Evolutionary conservation across 176 grass and related monocot species (phyloP).

Genomic region (Musa beccarii): DNA sequence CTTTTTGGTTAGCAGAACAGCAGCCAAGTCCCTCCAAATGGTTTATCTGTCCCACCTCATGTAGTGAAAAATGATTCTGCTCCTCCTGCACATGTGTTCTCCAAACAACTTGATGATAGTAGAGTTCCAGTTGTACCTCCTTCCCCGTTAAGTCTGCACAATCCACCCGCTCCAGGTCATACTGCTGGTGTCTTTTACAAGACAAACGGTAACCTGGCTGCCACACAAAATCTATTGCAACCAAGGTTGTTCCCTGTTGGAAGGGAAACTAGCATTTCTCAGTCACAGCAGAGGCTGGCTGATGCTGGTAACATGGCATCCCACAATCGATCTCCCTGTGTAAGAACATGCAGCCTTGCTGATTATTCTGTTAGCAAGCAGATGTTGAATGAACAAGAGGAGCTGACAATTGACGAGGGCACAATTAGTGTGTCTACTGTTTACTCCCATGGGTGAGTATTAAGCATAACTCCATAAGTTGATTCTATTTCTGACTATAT

Average conservation of each 20-base stretch:
- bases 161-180: conserved; percentile 14
- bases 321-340: conserved; percentile 29
- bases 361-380: conserved; percentile 19
- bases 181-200: conserved; percentile 12
- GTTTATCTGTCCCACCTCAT: conserved; percentile 10
- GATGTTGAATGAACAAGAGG: conserved; percentile 25
- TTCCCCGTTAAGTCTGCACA: conserved; percentile 26
- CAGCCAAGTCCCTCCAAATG: conserved; percentile 11
- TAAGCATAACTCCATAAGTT: background rate
- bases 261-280: conserved; percentile 10
- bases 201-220: background rate
- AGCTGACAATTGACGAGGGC: conserved; percentile 12
- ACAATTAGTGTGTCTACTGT: conserved; percentile 36
- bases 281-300: background rate
- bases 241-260: background rate
- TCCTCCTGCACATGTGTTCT: conserved; percentile 2
- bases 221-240: background rate
- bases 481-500: no score
- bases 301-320: conserved; percentile 28
- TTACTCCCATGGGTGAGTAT: conserved; percentile 56
- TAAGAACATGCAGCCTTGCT: conserved; percentile 32
- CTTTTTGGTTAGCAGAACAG: background rate
- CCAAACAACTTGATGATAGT: conserved; percentile 1
- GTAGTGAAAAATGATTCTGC: conserved; percentile 6
- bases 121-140: conserved; percentile 12